Percentiles rank a stretch among this genome's conserved stretches.
These are phyloP conservation scores for Cymodocea nodosa DNA, from an alignment of 116 monocot species.

Conservation along the genomic window DNA sequence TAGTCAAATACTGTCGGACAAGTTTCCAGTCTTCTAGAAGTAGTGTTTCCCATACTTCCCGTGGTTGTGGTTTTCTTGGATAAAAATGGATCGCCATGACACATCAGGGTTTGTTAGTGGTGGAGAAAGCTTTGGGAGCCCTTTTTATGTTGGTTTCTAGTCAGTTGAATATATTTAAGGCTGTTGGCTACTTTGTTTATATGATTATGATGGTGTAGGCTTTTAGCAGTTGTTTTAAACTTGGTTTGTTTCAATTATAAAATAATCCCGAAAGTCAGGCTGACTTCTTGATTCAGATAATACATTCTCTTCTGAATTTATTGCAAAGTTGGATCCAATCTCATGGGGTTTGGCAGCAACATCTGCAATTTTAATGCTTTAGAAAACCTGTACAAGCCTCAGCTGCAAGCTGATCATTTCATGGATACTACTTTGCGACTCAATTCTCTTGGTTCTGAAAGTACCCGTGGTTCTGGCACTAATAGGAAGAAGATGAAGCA, in stretches of 20 bases:
- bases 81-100: constrained; percentile 68
- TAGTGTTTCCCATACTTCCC: no score
- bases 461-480: background rate
- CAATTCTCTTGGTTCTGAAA: constrained; percentile 15
- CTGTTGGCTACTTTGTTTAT: background rate
- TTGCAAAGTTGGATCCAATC: constrained; percentile 16
- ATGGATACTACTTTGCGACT: constrained; percentile 25
- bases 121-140: constrained; percentile 26
- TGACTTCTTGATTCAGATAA: constrained; percentile 24
- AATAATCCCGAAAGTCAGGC: constrained; percentile 37
- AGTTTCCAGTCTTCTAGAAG: no score
- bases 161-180: background rate
- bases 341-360: constrained; percentile 11
- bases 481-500: constrained; percentile 27
- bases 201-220: background rate
- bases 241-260: constrained; percentile 6
- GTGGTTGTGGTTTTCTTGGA: no score
- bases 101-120: constrained; percentile 90
- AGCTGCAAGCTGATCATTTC: constrained; percentile 9
- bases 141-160: background rate
- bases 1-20: no score
- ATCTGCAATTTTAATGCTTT: constrained; percentile 7
- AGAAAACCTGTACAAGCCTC: constrained; percentile 5
- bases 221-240: background rate
- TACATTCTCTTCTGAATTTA: background rate